A percentile compares a stretch with the other conserved stretches of the same genome.
phyloP scores from a whole-genome alignment of 768 basidiomycete genomes.

The Pleurotus platypus region DNA sequence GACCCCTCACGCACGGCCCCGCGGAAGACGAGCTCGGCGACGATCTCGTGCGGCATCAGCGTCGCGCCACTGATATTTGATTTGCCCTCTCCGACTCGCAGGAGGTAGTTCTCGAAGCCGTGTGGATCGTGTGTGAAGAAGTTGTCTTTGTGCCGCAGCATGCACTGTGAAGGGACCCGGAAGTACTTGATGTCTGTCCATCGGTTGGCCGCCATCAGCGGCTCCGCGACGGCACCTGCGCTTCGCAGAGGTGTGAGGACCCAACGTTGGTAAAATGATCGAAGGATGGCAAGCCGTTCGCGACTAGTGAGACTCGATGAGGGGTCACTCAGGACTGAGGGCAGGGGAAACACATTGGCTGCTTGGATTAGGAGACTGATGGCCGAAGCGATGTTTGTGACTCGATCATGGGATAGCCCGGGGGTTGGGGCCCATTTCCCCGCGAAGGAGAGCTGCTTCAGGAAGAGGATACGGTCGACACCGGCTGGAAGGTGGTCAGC shows the following conservation, averaged over 20 bases:
- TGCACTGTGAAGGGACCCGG: slow-evolving; percentile 59
- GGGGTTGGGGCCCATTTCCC: slow-evolving; percentile 73
- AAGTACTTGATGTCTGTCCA: slow-evolving; percentile 57
- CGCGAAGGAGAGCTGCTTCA: slow-evolving; percentile 49
- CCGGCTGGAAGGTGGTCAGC: slow-evolving; percentile 28
- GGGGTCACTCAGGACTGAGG: slow-evolving; percentile 27
- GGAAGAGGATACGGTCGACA: slow-evolving; percentile 24
- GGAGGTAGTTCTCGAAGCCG: slow-evolving; percentile 57
- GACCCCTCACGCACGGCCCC: not conserved
- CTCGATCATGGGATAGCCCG: slow-evolving; percentile 53
- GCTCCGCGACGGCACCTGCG: slow-evolving; percentile 45
- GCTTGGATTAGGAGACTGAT: slow-evolving; percentile 51
- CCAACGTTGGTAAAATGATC: slow-evolving; percentile 57
- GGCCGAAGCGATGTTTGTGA: slow-evolving; percentile 64
- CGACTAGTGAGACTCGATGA: slow-evolving; percentile 13
- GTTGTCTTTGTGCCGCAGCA: slow-evolving; percentile 49
- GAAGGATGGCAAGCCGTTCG: slow-evolving; percentile 37
- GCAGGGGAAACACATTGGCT: slow-evolving; percentile 24
- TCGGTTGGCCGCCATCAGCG: slow-evolving; percentile 55
- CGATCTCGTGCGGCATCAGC: slow-evolving; percentile 61
- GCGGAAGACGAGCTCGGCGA: slow-evolving; percentile 31
- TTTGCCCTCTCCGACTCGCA: slow-evolving; percentile 51
- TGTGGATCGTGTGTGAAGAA: slow-evolving; percentile 59
- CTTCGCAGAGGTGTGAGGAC: slow-evolving; percentile 55
- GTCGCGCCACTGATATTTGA: slow-evolving; percentile 62